These are phyloP conservation scores for Hordeum marinum DNA, from an alignment of 176 grass and related monocot genomes.

Conservation along the genomic window DNA sequence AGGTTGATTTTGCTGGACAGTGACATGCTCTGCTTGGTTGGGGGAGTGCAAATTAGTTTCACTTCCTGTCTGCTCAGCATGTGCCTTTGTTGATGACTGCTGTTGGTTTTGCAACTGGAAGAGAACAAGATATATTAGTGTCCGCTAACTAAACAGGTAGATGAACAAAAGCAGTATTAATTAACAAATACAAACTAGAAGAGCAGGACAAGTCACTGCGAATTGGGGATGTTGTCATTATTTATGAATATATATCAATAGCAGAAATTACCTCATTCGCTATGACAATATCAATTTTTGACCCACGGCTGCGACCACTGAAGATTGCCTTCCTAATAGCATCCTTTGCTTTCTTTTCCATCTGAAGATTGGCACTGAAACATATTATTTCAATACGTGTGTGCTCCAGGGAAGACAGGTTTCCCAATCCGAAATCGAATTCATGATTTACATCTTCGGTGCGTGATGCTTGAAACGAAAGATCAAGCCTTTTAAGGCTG, in stretches of 20 bases:
- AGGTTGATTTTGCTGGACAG: slow-evolving; percentile 59
- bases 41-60: slow-evolving; percentile 51
- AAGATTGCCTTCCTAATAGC: neutral
- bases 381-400: neutral
- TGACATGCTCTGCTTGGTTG: slow-evolving; percentile 51
- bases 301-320: neutral
- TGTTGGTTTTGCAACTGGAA: slow-evolving; percentile 66
- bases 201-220: slow-evolving; percentile 4
- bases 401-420: neutral
- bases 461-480: neutral
- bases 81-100: slow-evolving; percentile 32
- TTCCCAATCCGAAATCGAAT: neutral
- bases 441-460: neutral
- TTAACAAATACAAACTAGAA: neutral
- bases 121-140: slow-evolving; percentile 8
- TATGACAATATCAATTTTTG: neutral
- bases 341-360: neutral
- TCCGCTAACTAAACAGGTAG: neutral
- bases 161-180: neutral
- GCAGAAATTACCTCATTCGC: slow-evolving; percentile 33
- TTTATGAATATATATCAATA: neutral
- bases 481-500: neutral
- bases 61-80: slow-evolving; percentile 45
- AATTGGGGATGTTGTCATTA: neutral
- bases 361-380: neutral